Conservation (phyloP, 78 protist genomes). For the Speleostelium caveatum region DNA sequence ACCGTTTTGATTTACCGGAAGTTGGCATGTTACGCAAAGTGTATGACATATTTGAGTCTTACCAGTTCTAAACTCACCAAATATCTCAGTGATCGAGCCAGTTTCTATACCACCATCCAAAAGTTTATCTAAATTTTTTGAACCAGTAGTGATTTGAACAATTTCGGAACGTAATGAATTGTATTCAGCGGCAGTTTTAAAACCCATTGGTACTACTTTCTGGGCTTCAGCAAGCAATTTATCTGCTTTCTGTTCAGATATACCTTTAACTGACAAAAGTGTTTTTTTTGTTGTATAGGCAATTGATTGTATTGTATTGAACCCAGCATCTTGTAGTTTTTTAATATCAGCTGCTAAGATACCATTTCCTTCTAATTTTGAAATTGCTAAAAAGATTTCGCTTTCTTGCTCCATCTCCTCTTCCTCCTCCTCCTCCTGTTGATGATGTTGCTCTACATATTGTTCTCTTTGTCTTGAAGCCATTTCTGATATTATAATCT, state of each 20-base stretch:
- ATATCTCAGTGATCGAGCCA: constrained; percentile 98
- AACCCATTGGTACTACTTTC: constrained; percentile 96
- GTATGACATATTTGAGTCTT: constrained; percentile 99
- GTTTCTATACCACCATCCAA: constrained; percentile 99
- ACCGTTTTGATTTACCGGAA: constrained; percentile 91
- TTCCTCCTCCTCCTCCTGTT: constrained; percentile 58
- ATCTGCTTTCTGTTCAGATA: constrained; percentile 98
- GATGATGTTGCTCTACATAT: not conserved
- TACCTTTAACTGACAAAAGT: constrained; percentile 94
- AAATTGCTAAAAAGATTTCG: constrained; percentile 41
- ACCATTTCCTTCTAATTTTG: constrained; percentile 88
- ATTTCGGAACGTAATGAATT: constrained; percentile 86
- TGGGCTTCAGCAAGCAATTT: constrained; percentile 92
- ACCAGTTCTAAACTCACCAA: constrained; percentile 99
- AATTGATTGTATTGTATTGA: constrained; percentile 96
- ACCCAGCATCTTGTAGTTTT: constrained; percentile 96
- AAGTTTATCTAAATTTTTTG: constrained; percentile 95
- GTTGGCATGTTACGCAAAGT: constrained; percentile 98
- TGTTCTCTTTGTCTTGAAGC: constrained; percentile 67
- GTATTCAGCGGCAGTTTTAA: constrained; percentile 95
- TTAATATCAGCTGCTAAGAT: constrained; percentile 92
- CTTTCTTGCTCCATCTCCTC: constrained; percentile 72
- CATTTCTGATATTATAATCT: too few species aligned
- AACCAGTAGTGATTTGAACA: constrained; percentile 94
- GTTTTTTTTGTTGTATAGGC: constrained; percentile 92